A percentile compares a stretch with the other conserved stretches of the same genome.
Conservation (phyloP, 1,284 basidiomycete genomes). For the Chiua sp. region DNA sequence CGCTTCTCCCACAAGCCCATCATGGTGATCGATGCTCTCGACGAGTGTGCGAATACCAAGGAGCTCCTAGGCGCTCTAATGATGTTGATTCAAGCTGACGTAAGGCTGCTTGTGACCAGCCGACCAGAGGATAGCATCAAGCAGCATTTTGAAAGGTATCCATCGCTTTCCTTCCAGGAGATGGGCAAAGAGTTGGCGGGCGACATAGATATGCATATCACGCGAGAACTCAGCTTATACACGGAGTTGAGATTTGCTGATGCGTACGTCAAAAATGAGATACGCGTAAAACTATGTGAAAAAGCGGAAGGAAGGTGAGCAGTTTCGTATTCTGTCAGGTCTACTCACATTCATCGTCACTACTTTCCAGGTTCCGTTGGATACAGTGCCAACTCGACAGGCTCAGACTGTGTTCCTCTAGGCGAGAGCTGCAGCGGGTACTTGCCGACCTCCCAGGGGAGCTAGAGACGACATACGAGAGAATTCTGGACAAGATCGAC, state of each 20-base stretch:
- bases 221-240: background rate
- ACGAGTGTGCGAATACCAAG: background rate
- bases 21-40: background rate
- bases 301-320: background rate
- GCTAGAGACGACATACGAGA: background rate
- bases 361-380: background rate
- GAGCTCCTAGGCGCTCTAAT: background rate
- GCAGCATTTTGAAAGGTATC: background rate
- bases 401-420: background rate
- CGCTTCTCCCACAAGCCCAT: background rate
- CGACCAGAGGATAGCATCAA: background rate
- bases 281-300: background rate
- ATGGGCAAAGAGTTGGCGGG: background rate
- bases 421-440: background rate
- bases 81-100: background rate
- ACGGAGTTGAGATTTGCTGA: background rate
- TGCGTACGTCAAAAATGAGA: background rate
- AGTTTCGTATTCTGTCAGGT: background rate
- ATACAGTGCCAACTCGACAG: constrained; percentile 1
- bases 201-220: background rate
- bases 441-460: background rate
- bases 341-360: background rate
- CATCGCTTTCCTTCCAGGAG: background rate
- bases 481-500: background rate
- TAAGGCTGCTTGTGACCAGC: background rate